phyloP scores from a whole-genome alignment of 306 rosid genomes.

The Vachellia collinsii region DNA sequence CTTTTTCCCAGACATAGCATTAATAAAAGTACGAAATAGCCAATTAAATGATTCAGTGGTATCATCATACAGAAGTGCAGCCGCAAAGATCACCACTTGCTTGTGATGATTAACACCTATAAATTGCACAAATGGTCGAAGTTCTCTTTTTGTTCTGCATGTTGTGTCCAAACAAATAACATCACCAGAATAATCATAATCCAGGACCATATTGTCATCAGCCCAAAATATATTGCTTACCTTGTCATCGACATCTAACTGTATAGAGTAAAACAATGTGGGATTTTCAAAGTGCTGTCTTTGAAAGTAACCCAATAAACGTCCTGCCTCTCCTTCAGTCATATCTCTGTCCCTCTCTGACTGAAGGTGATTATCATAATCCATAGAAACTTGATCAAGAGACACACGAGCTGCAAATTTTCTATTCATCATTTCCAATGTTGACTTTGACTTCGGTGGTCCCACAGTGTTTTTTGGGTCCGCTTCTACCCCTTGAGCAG shows the following conservation, averaged over 20 bases:
- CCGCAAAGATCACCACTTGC: constrained; percentile 58
- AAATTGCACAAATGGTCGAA: constrained; percentile 64
- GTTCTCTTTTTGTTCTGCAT: constrained; percentile 48
- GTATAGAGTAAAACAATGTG: constrained; percentile 52
- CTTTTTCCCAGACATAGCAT: constrained; percentile 60
- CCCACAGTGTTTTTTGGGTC: constrained; percentile 38
- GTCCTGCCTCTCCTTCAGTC: constrained; percentile 65
- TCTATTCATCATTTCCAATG: constrained; percentile 41
- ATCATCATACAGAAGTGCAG: constrained; percentile 60
- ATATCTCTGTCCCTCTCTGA: constrained; percentile 60
- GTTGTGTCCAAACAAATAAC: constrained; percentile 59
- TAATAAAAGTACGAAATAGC: constrained; percentile 55
- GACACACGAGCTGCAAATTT: constrained; percentile 44
- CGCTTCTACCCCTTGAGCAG: constrained; percentile 44
- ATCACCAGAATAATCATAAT: constrained; percentile 66
- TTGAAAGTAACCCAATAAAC: constrained; percentile 64
- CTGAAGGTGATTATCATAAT: constrained; percentile 52
- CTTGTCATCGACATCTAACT: constrained; percentile 68
- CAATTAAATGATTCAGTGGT: constrained; percentile 60
- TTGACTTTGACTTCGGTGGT: constrained; percentile 41
- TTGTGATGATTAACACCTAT: constrained; percentile 66
- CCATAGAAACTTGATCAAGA: constrained; percentile 44
- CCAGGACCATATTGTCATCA: constrained; percentile 64
- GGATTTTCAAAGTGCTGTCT: constrained; percentile 73
- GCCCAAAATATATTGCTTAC: constrained; percentile 70